phyloP scores from a whole-genome alignment of 2,329 filamentous ascomycete species.

The Chrysoporthe puriensis region DNA sequence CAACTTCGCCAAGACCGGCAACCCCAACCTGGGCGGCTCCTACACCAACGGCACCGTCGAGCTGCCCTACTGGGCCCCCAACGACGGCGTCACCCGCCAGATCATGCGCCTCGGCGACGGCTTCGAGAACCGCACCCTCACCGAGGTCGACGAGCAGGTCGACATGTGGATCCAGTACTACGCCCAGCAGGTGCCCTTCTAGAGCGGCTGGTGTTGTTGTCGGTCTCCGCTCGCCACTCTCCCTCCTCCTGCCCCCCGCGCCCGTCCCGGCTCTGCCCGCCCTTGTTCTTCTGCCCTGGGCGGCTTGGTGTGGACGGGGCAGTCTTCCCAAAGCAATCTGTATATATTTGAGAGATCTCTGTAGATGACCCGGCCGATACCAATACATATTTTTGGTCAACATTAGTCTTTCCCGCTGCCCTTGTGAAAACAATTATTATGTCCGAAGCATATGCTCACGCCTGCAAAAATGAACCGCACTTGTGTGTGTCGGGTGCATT shows the following conservation, averaged over 20 bases:
- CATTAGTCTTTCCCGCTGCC: not conserved
- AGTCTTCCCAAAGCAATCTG: not conserved
- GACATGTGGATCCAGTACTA: constrained; percentile 13
- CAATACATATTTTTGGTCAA: not conserved
- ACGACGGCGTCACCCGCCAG: constrained; percentile 10
- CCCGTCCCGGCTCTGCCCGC: no score
- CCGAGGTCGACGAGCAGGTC: constrained; percentile 2
- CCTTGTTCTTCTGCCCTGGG: no score
- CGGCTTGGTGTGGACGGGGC: no score
- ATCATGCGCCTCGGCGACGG: constrained; percentile 18
- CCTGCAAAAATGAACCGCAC: no score
- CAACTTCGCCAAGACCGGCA: constrained; percentile 38
- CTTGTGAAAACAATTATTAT: not conserved
- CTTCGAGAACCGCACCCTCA: constrained; percentile 13
- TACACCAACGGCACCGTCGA: constrained; percentile 12
- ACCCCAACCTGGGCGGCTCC: constrained; percentile 17
- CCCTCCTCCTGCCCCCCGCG: not conserved
- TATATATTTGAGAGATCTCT: not conserved
- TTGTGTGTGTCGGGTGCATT: no score
- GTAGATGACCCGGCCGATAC: not conserved
- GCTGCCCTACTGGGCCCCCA: constrained; percentile 22
- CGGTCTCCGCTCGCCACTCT: not conserved
- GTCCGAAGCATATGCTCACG: no score
- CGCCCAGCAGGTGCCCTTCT: constrained; percentile 4
- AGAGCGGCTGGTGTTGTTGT: not conserved